Percentiles rank a stretch among this genome's conserved stretches.
phyloP scores from a whole-genome alignment of 2,329 filamentous ascomycete species.

The Periglandula ipomoeae region DNA sequence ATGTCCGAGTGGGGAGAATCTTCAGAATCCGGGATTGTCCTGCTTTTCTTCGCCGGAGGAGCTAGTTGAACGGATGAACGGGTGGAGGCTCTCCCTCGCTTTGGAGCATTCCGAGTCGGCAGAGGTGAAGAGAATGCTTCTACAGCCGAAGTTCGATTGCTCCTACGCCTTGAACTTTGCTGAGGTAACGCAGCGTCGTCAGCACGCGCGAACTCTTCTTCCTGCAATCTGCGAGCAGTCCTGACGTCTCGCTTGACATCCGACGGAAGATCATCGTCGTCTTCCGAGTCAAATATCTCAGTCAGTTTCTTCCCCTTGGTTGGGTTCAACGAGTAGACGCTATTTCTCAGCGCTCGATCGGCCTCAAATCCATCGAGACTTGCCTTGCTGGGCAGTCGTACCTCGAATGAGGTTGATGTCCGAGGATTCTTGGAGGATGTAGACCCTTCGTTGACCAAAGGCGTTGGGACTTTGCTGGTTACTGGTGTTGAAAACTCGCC shows the following conservation, averaged over 20 bases:
- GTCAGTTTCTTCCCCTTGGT: conserved; percentile 32
- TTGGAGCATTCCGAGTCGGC: conserved; percentile 11
- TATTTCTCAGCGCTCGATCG: conserved; percentile 26
- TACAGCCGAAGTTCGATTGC: background rate
- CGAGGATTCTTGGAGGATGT: conserved; percentile 3
- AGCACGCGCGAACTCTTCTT: conserved; percentile 20
- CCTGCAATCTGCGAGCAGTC: conserved; percentile 25
- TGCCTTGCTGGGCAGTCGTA: conserved; percentile 18
- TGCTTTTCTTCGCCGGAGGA: conserved; percentile 21
- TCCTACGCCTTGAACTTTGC: conserved; percentile 8
- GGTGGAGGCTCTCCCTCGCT: conserved; percentile 18
- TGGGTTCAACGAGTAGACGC: conserved; percentile 38
- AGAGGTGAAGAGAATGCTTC: conserved; percentile 5
- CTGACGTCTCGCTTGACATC: conserved; percentile 19
- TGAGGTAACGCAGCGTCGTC: background rate
- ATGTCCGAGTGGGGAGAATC: conserved; percentile 14
- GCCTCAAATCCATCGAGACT: conserved; percentile 12
- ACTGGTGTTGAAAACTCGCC: conserved; percentile 26
- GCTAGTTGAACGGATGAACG: conserved; percentile 9
- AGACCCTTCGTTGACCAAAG: conserved; percentile 16
- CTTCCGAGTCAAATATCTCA: conserved; percentile 32
- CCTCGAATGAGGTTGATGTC: conserved; percentile 16
- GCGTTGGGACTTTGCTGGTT: conserved; percentile 28
- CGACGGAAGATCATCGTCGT: conserved; percentile 19
- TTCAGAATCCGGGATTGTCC: conserved; percentile 21